Conservation (phyloP, 2,329 filamentous ascomycete genomes). For the Emmonsiellopsis sp. region DNA sequence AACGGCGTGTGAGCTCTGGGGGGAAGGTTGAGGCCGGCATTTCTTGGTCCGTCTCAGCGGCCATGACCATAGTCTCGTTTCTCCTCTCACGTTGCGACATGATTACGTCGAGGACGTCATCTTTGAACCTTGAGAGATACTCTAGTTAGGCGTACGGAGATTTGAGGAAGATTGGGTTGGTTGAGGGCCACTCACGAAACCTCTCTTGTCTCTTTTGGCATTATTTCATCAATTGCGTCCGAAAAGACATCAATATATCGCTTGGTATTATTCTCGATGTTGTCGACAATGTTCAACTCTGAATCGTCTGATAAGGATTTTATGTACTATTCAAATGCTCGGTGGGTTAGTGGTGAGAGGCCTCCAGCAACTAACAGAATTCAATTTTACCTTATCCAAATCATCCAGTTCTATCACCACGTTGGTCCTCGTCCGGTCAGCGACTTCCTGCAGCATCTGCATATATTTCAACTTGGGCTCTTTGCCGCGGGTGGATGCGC, state of each 20-base stretch:
- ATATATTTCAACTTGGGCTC: constrained; percentile 76
- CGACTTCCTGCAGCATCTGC: constrained; percentile 74
- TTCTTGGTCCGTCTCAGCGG: constrained; percentile 51
- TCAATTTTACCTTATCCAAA: constrained; percentile 53
- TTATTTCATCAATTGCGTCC: constrained; percentile 72
- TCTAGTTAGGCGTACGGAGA: constrained; percentile 13
- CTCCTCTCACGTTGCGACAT: constrained; percentile 83
- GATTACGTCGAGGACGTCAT: constrained; percentile 92
- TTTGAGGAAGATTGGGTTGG: not conserved
- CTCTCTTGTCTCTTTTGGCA: constrained; percentile 70
- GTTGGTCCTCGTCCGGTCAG: constrained; percentile 67
- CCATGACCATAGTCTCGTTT: constrained; percentile 65
- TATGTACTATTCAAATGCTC: constrained; percentile 54
- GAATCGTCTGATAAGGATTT: constrained; percentile 57
- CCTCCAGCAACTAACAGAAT: not conserved
- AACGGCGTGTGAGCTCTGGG: constrained; percentile 80
- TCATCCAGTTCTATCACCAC: constrained; percentile 86
- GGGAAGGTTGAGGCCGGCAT: constrained; percentile 73
- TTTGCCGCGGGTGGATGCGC: constrained; percentile 39
- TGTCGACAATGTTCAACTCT: constrained; percentile 60
- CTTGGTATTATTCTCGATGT: constrained; percentile 81
- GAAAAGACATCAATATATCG: constrained; percentile 93
- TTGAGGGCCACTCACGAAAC: constrained; percentile 50
- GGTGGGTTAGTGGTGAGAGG: too few species aligned
- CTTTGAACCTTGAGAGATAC: constrained; percentile 65